These are phyloP conservation scores for Ceratocystis colombiana DNA, from an alignment of 2,329 filamentous ascomycete genomes.

Conservation along the genomic window DNA sequence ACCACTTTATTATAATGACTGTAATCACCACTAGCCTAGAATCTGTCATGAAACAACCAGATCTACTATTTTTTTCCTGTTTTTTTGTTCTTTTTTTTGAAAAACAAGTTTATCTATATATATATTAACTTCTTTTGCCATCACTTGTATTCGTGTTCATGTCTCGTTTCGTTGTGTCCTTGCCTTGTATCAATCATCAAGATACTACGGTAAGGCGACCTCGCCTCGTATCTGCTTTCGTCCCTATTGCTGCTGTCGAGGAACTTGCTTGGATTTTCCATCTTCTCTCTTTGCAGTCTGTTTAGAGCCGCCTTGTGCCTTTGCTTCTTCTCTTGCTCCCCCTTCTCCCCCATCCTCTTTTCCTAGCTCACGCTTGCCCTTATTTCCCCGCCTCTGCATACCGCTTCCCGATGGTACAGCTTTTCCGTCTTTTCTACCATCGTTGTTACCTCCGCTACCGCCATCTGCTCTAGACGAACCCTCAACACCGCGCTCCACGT, in stretches of 20 bases:
- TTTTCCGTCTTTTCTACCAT: background rate
- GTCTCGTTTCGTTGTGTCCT: background rate
- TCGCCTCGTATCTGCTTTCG: background rate
- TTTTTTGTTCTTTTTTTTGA: too few species aligned
- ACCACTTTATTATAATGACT: background rate
- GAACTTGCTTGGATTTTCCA: too few species aligned
- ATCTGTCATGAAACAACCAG: slow-evolving; percentile 6
- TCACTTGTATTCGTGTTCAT: background rate
- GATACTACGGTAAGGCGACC: too few species aligned
- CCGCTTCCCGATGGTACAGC: background rate
- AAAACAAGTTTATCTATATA: too few species aligned
- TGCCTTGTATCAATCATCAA: too few species aligned
- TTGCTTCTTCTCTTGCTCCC: background rate
- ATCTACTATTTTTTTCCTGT: background rate
- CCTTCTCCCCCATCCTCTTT: background rate
- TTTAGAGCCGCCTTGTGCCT: too few species aligned
- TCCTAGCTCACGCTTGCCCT: background rate
- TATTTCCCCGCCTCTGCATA: background rate
- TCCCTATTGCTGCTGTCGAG: background rate
- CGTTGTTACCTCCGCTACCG: background rate
- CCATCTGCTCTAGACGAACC: background rate
- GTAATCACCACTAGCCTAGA: background rate
- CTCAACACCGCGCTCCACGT: too few species aligned
- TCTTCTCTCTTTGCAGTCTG: too few species aligned
- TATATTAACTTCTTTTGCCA: background rate